These are phyloP conservation scores for Aspergillus ibericus DNA, from an alignment of 2,329 filamentous ascomycete genomes.

Conservation along the genomic window DNA sequence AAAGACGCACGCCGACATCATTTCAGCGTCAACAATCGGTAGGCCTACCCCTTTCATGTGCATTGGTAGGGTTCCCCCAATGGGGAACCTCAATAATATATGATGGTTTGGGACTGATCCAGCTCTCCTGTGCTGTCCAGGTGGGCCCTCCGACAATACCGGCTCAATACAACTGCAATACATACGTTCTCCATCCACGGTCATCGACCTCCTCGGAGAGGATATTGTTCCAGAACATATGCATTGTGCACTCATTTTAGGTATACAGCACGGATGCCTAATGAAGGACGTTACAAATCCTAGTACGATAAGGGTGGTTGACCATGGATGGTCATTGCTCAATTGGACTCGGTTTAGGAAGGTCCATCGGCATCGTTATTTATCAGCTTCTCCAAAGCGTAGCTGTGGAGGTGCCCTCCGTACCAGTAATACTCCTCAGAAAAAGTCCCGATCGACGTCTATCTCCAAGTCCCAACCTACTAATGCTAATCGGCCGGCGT, in stretches of 20 bases:
- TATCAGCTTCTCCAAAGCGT: not conserved
- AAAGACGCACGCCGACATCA: constrained; percentile 6
- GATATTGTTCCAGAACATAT: not conserved
- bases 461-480: constrained; percentile 3
- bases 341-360: not conserved
- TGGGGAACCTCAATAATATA: constrained; percentile 10
- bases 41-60: constrained; percentile 19
- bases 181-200: not conserved
- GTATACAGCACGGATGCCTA: not conserved
- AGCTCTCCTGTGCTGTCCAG: constrained; percentile 14
- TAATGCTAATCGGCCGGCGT: constrained; percentile 16
- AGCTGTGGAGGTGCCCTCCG: not conserved
- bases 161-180: constrained; percentile 7
- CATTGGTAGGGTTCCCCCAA: constrained; percentile 9
- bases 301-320: not conserved
- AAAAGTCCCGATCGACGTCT: constrained; percentile 14
- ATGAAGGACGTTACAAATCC: not conserved
- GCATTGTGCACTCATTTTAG: not conserved
- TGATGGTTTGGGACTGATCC: constrained; percentile 5
- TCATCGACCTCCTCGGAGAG: not conserved
- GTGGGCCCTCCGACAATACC: constrained; percentile 9
- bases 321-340: not conserved
- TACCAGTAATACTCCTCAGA: not conserved
- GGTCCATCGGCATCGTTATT: not conserved
- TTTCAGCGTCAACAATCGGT: not conserved